These are phyloP conservation scores for Aspergillus bridgeri DNA, from an alignment of 495 filamentous ascomycete species.

Conservation along the genomic window DNA sequence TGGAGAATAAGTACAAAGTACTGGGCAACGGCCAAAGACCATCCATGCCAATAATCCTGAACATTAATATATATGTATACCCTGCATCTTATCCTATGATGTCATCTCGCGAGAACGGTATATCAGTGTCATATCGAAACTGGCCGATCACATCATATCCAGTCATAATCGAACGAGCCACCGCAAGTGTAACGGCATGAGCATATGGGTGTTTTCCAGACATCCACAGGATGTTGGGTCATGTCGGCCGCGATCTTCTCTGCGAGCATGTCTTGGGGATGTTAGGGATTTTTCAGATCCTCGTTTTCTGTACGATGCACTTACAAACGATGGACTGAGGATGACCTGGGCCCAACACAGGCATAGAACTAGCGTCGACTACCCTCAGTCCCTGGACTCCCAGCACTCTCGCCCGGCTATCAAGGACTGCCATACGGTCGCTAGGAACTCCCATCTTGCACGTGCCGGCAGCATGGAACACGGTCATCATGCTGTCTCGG, in stretches of 20 bases:
- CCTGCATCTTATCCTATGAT: neutral
- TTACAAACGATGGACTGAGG: slow-evolving; percentile 50
- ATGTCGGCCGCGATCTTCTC: slow-evolving; percentile 61
- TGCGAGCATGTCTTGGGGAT: slow-evolving; percentile 47
- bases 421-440: slow-evolving; percentile 53
- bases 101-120: neutral
- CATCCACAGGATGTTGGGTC: slow-evolving; percentile 8
- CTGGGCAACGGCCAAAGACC: neutral
- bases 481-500: slow-evolving; percentile 36
- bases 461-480: slow-evolving; percentile 52
- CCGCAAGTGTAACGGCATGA: neutral
- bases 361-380: slow-evolving; percentile 58
- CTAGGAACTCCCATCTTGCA: slow-evolving; percentile 47
- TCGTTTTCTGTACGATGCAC: slow-evolving; percentile 7
- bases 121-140: neutral
- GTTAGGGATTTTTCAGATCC: slow-evolving; percentile 8
- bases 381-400: slow-evolving; percentile 52
- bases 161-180: neutral
- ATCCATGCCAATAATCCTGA: neutral
- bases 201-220: neutral
- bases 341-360: slow-evolving; percentile 55
- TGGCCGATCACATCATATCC: neutral
- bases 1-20: no score
- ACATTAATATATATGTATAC: neutral
- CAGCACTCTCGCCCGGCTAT: slow-evolving; percentile 46